These are phyloP conservation scores for Corynespora cassiicola DNA, from an alignment of 2,329 filamentous ascomycete species.

Conservation along the genomic window DNA sequence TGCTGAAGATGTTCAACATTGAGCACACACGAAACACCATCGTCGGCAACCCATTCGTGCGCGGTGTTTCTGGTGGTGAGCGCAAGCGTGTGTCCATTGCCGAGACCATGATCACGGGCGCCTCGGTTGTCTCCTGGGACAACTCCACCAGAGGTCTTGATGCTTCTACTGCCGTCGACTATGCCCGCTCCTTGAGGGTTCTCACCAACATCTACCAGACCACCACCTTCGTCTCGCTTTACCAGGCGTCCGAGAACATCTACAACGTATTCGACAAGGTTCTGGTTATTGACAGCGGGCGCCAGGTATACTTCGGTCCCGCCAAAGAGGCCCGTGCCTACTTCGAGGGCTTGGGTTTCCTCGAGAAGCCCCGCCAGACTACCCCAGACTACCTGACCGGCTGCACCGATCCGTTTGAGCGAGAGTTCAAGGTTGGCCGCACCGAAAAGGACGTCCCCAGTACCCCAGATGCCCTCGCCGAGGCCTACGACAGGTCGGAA, in stretches of 20 bases:
- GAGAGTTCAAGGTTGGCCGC: constrained; percentile 74
- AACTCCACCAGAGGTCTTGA: constrained; percentile 57
- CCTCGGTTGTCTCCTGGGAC: constrained; percentile 72
- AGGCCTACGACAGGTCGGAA: constrained; percentile 72
- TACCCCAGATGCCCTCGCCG: constrained; percentile 68
- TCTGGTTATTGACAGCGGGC: constrained; percentile 77
- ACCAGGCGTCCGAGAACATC: constrained; percentile 85
- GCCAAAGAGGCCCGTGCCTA: constrained; percentile 71
- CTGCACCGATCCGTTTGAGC: constrained; percentile 83
- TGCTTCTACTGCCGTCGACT: constrained; percentile 57
- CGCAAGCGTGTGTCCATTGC: constrained; percentile 82
- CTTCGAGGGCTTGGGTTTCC: constrained; percentile 79
- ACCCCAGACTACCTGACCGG: constrained; percentile 83
- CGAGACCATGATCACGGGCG: constrained; percentile 79
- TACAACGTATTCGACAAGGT: constrained; percentile 85
- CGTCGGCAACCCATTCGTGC: constrained; percentile 81
- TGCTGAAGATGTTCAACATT: constrained; percentile 93
- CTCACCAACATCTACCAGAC: constrained; percentile 85
- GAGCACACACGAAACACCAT: constrained; percentile 86
- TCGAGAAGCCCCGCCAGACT: constrained; percentile 76
- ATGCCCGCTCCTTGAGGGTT: constrained; percentile 54
- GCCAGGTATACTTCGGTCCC: constrained; percentile 78
- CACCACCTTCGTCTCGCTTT: constrained; percentile 84
- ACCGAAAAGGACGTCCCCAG: constrained; percentile 72
- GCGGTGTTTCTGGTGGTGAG: constrained; percentile 81